Evolutionary conservation across 768 basidiomycete species (phyloP).

Genomic region (Trametes punicea): DNA sequence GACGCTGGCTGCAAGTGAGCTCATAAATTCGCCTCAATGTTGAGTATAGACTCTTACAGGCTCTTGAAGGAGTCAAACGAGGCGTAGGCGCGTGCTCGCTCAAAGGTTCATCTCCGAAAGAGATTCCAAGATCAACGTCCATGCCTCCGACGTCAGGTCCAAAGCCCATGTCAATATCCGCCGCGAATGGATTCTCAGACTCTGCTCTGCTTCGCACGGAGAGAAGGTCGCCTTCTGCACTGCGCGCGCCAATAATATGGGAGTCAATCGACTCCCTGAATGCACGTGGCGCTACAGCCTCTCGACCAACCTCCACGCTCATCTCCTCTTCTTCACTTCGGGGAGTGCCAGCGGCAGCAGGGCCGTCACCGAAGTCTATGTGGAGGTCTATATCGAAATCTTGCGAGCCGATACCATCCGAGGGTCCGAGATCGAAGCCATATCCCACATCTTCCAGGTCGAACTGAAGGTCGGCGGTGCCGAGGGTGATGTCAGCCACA

Average conservation of each 20-base stretch:
- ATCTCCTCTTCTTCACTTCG: constrained; percentile 47
- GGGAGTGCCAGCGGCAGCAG: constrained; percentile 29
- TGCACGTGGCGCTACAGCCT: constrained; percentile 48
- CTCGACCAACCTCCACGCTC: constrained; percentile 76
- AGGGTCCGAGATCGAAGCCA: constrained; percentile 76
- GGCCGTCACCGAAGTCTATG: constrained; percentile 70
- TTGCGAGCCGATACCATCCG: constrained; percentile 83
- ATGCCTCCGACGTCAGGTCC: constrained; percentile 49
- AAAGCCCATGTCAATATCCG: constrained; percentile 50
- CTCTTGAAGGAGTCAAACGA: constrained; percentile 64
- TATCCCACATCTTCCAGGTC: constrained; percentile 56
- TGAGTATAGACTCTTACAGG: constrained; percentile 48
- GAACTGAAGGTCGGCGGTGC: constrained; percentile 65
- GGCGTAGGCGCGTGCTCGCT: constrained; percentile 31
- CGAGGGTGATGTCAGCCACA: constrained; percentile 85
- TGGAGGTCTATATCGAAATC: constrained; percentile 79
- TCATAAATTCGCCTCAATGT: constrained; percentile 2
- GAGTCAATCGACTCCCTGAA: constrained; percentile 59
- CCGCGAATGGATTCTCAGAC: constrained; percentile 64
- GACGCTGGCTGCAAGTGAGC: constrained; percentile 48
- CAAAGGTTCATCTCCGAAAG: constrained; percentile 57
- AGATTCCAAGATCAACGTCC: constrained; percentile 68
- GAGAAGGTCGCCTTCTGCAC: constrained; percentile 50
- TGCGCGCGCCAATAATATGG: constrained; percentile 49
- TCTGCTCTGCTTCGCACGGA: constrained; percentile 60